Percentiles rank a stretch among this genome's conserved stretches.
These are phyloP conservation scores for Mucuna pruriens DNA, from an alignment of 306 rosid species.

Conservation along the genomic window DNA sequence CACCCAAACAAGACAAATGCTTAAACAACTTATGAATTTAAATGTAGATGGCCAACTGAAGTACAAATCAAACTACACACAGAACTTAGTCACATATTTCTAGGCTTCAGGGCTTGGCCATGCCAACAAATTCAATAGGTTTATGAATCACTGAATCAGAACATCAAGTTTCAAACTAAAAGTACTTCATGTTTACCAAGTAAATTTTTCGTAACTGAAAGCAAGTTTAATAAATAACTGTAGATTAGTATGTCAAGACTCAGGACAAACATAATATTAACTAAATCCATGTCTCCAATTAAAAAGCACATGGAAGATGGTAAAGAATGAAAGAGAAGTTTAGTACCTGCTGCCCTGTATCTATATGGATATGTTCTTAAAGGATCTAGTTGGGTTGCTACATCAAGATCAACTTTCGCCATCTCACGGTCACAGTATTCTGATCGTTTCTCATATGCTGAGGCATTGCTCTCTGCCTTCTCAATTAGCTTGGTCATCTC, in stretches of 20 bases:
- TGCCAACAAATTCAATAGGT: slow-evolving; percentile 6
- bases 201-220: neutral
- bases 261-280: neutral
- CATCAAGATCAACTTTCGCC: slow-evolving; percentile 69
- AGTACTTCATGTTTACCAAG: neutral
- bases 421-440: slow-evolving; percentile 70
- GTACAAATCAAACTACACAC: neutral
- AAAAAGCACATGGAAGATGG: slow-evolving; percentile 5
- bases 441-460: slow-evolving; percentile 84
- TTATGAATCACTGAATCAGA: neutral
- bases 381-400: slow-evolving; percentile 68
- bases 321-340: slow-evolving; percentile 4
- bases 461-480: slow-evolving; percentile 64
- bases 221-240: neutral
- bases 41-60: neutral
- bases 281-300: neutral
- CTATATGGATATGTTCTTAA: slow-evolving; percentile 77
- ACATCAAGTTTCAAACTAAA: neutral
- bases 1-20: neutral
- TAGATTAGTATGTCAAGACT: neutral
- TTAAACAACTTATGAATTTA: neutral
- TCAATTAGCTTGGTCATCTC: slow-evolving; percentile 82
- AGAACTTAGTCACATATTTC: neutral
- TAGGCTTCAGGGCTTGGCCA: neutral
- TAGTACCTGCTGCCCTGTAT: slow-evolving; percentile 85